These are phyloP conservation scores for Creolimax fragrantissima DNA, from an alignment of 78 protist species.

Conservation along the genomic window DNA sequence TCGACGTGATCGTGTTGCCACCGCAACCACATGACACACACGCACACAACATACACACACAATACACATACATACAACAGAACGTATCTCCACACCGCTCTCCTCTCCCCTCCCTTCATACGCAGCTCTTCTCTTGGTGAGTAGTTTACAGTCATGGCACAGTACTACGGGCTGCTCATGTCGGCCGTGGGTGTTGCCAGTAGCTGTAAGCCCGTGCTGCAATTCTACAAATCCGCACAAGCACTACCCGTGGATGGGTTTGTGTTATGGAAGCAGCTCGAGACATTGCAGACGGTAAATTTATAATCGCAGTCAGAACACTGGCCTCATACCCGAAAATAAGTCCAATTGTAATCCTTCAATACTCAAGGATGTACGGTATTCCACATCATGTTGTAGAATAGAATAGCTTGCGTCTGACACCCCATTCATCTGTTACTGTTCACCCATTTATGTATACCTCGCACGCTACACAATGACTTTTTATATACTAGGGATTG, in stretches of 20 bases:
- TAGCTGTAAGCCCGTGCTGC: not conserved
- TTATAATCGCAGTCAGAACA: not conserved
- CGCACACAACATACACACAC: not conserved
- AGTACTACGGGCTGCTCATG: not conserved
- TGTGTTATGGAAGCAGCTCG: not conserved
- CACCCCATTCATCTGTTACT: too few species aligned
- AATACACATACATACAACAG: not conserved
- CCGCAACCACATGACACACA: not conserved
- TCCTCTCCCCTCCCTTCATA: too few species aligned
- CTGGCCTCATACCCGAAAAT: not conserved
- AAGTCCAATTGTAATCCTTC: too few species aligned
- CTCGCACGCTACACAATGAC: too few species aligned
- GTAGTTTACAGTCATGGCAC: too few species aligned
- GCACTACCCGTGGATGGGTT: not conserved
- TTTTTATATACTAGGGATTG: not conserved
- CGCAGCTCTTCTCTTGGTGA: too few species aligned
- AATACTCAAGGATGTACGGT: too few species aligned
- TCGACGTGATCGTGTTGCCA: not conserved
- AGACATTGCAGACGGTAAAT: not conserved
- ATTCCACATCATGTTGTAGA: too few species aligned
- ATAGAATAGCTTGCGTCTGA: too few species aligned
- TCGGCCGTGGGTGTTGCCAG: not conserved
- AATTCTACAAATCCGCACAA: not conserved
- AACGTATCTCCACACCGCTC: too few species aligned
- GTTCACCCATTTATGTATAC: too few species aligned